A percentile compares a stretch with the other conserved stretches of the same genome.
Evolutionary conservation across 2,329 filamentous ascomycete genomes (phyloP).

Genomic region (Fusarium goolgardi): DNA sequence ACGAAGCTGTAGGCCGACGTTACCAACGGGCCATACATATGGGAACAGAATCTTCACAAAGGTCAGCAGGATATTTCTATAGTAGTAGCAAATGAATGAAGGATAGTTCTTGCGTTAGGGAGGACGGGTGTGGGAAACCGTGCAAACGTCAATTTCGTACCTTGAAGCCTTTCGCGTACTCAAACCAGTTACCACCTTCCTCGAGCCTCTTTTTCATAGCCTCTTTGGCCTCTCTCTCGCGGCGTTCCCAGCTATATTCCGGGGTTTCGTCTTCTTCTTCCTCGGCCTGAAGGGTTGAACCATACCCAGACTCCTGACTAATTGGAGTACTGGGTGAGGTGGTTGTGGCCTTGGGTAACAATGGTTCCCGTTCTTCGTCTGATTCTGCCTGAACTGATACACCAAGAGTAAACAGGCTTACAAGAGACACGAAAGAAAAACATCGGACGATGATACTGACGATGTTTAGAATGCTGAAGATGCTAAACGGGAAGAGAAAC

Average conservation of each 20-base stretch:
- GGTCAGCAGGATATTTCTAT: neutral
- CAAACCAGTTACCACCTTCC: conserved; percentile 80
- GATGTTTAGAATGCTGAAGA: conserved; percentile 44
- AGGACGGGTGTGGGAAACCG: neutral
- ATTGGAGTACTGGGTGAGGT: conserved; percentile 41
- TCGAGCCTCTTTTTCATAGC: conserved; percentile 75
- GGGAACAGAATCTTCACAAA: conserved; percentile 75
- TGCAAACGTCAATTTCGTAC: conserved; percentile 50
- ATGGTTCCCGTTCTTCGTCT: conserved; percentile 69
- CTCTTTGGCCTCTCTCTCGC: conserved; percentile 65
- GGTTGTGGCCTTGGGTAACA: conserved; percentile 57
- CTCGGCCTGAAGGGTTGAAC: conserved; percentile 54
- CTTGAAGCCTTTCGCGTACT: conserved; percentile 79
- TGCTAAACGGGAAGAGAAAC: conserved; percentile 3
- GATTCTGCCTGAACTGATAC: conserved; percentile 44
- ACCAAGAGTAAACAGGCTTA: conserved; percentile 25
- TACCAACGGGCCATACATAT: conserved; percentile 80
- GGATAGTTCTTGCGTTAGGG: neutral
- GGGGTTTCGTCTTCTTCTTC: conserved; percentile 55
- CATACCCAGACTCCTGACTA: conserved; percentile 53
- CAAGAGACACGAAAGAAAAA: conserved; percentile 36
- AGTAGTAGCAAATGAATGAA: neutral
- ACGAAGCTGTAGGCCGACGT: conserved; percentile 73
- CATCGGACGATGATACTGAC: conserved; percentile 36
- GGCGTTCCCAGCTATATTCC: conserved; percentile 67